Evolutionary conservation across 495 filamentous ascomycete genomes (phyloP), one percentile per base, ranked within the genome.

Genomic region (Opeltia flavorubescens): DNA sequence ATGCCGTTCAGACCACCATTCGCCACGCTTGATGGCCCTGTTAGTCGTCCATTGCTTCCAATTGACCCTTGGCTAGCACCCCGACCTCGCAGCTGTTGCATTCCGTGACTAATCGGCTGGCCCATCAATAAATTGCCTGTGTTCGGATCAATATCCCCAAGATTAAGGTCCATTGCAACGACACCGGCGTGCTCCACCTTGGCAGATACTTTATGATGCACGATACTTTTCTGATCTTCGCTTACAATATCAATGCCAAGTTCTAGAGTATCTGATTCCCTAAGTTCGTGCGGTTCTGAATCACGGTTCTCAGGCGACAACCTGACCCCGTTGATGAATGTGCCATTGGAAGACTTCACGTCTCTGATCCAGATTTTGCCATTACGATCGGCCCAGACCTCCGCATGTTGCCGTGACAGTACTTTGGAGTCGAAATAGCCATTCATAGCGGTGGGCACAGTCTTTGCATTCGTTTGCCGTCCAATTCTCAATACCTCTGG

Each of bases 351-450:
- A 3, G 91, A 96, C 61, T 95, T 96, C 52, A 98, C 83, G 65
- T 98, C 91, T 28, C 87, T 79, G 55, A 98, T 96, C 78, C 80
- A 96, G 44, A 98, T 79, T 58, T 91, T 94, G 12, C 91, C 89
- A 51, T 72, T 74, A 47, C 79, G 73, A 43, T 95, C 88, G 20
- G 89, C 89, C 86, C 86, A 98, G 15, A 96, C 77, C 52, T 98
- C 91, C 13, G 91, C 91, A 65, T 98, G 91, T 62, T 95, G 89
- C 49, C 91, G 72, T 28, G 89, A 95, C 12, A 98, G 75, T 29
- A 98, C 91, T 59, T 98, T 98, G 15, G 88, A 95, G 62, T 98
- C 91, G 57, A 98, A 98, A 59, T 82, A 98, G 11, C 91, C 91
- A 64, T 98, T 98, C 43, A 76, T 62, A 1, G 84, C 76, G 0